Evolutionary conservation across 2,329 filamentous ascomycete genomes (phyloP), one percentile per base, ranked within the genome.

Genomic region (Claviceps africana): DNA sequence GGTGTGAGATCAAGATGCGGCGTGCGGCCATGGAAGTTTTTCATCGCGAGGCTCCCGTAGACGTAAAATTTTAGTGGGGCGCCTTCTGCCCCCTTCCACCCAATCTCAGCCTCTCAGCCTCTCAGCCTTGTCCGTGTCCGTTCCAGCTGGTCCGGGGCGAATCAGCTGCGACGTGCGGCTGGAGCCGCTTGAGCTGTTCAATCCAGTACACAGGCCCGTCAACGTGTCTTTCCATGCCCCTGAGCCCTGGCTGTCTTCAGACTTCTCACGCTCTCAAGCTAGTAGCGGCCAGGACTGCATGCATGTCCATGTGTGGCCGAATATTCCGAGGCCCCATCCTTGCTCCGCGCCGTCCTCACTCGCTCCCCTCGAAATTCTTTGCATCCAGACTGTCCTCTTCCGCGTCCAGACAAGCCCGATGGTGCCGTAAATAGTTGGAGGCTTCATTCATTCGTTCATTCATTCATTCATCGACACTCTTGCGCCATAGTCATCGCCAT

Each of bases 11-110:
- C 39, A 43, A 9, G 5, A 28, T 25, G 21, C 21, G 25, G 42
- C 21, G 10, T 13, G n/a, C 19, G 1, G 89, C 80, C 88, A 95
- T 95, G 54, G 51, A 43, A 35, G 31, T 19, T 47, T 19, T 48
- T 17, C 11, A 37, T 11, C 43, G 13, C 52, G 42, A 60, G 59
- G 57, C 55, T 58, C 54, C 53, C 49, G 39, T 47, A 43, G 56
- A 43, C 43, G 3, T 17, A 31, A 48, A 58, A 54, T 59, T 59
- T 61, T 60, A 60, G 60, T 48, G 60, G 60, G 55, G 55, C 53
- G 25, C 31, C 8, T 3, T 54, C 53, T 19, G 15, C 5, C 25
- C 25, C 25, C 25, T 22, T n/a, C 5, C 35, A 21, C 17, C 17
- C n/a, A 5, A n/a, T n/a, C n/a, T n/a, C n/a, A n/a, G n/a, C n/a